These are phyloP conservation scores for Phytophthora chlamydospora DNA, from an alignment of 352 stramenopile genomes.

Conservation along the genomic window DNA sequence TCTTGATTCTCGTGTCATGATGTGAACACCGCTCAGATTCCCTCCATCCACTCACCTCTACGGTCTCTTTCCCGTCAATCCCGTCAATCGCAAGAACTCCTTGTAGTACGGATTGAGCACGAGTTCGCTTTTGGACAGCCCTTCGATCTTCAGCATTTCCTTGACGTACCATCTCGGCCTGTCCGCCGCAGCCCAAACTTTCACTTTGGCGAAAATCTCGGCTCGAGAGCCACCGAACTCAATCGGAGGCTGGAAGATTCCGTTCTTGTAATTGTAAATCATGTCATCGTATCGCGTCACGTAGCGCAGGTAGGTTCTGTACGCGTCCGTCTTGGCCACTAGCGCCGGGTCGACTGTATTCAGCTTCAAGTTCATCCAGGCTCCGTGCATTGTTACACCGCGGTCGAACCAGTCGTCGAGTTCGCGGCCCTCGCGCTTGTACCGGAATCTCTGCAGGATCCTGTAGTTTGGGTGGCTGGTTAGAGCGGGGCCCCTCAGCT, in stretches of 20 bases:
- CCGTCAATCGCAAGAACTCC: not conserved
- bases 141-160: not conserved
- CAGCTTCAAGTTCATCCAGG: not conserved
- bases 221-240: not conserved
- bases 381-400: not conserved
- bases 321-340: not conserved
- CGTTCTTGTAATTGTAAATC: not conserved
- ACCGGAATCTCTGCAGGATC: not conserved
- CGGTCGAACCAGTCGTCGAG: not conserved
- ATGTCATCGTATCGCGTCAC: conserved; percentile 1
- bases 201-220: not conserved
- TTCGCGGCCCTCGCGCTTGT: not conserved
- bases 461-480: conserved; percentile 5
- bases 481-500: not conserved
- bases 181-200: not conserved
- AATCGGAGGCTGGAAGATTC: not conserved
- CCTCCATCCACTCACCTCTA: not conserved
- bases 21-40: too few relatives aligned
- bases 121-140: not conserved
- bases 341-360: not conserved
- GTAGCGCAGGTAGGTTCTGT: not conserved
- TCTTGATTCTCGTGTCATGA: too few relatives aligned
- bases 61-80: not conserved
- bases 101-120: not conserved
- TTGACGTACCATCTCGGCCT: not conserved